Conservation (phyloP, 2,329 filamentous ascomycete species). For the Myriosclerotinia scirpicola region DNA sequence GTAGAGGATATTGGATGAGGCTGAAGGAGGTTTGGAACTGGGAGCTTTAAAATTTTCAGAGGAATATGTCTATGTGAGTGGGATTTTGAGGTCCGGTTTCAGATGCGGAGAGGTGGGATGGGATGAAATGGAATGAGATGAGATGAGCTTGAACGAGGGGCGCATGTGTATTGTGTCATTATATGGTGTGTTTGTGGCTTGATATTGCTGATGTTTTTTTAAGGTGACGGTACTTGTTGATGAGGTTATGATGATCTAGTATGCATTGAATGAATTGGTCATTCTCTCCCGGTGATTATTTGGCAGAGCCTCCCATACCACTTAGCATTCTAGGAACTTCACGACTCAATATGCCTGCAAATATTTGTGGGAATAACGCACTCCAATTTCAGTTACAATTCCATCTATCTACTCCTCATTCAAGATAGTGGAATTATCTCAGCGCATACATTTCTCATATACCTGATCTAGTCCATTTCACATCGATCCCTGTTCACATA, state of each 20-base stretch:
- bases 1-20: not conserved
- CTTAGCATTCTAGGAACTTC: not conserved
- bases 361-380: not conserved
- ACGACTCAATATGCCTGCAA: not conserved
- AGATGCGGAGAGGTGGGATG: not conserved
- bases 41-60: not conserved
- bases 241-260: not conserved
- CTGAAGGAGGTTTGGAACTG: not conserved
- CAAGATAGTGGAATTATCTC: not conserved
- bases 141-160: not conserved
- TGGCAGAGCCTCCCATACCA: too few relatives aligned
- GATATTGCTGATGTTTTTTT: not conserved
- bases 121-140: not conserved
- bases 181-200: too few relatives aligned
- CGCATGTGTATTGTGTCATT: not conserved
- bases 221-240: not conserved
- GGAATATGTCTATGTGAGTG: not conserved
- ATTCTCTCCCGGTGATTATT: not conserved
- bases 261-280: not conserved
- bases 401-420: not conserved
- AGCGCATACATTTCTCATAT: not conserved
- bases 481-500: not conserved
- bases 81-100: not conserved
- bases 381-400: not conserved
- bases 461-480: not conserved